Evolutionary conservation across 2,329 filamentous ascomycete species (phyloP).

Genomic region (Zasmidium citrigriseum): DNA sequence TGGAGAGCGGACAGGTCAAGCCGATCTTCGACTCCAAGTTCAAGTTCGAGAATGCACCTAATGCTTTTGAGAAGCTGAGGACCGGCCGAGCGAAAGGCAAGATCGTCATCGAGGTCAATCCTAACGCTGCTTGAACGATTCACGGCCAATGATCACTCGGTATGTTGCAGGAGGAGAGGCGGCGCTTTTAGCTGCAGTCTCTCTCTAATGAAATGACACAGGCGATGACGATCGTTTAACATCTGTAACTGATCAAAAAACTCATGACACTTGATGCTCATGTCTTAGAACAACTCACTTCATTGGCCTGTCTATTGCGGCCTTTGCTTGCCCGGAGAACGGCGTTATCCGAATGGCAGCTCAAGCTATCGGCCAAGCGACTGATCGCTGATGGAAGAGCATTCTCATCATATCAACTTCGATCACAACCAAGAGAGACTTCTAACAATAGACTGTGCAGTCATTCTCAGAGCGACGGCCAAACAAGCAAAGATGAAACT

Average conservation of each 20-base stretch:
- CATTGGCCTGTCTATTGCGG: no score
- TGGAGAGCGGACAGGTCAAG: constrained; percentile 60
- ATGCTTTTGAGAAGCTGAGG: constrained; percentile 61
- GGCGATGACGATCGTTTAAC: no score
- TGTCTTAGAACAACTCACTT: no score
- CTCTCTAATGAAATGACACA: no score
- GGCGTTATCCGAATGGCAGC: not conserved
- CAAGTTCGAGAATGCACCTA: constrained; percentile 56
- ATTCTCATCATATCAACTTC: not conserved
- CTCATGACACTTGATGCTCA: no score
- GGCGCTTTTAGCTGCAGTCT: no score
- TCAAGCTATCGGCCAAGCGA: not conserved
- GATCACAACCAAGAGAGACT: no score
- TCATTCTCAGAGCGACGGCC: not conserved
- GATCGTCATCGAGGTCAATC: constrained; percentile 48
- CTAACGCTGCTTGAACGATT: not conserved
- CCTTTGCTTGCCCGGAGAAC: no score
- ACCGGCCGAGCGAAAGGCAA: constrained; percentile 60
- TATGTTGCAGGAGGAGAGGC: no score
- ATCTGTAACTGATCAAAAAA: no score
- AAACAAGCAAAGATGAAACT: not conserved
- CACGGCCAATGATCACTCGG: not conserved
- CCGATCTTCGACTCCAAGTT: constrained; percentile 58
- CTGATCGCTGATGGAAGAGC: not conserved
- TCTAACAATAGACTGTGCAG: no score